Base-by-base conservation (phyloP, 306 rosid genomes). In the Cicer chorassanicum region DNA sequence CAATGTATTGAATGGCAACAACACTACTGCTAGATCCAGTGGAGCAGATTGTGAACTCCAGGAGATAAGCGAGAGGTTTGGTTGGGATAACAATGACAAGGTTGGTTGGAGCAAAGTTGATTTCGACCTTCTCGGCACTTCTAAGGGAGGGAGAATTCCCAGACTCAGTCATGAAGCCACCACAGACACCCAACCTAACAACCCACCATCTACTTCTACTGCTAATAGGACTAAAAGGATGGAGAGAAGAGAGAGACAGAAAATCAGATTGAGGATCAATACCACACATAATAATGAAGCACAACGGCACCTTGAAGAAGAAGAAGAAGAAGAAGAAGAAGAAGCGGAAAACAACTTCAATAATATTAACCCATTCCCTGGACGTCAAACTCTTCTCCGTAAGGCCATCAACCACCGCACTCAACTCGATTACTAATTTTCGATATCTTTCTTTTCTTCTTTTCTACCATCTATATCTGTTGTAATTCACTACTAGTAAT, bases 71-170 rank as follows among this genome's bases (percentile, higher is more conserved):
- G 81, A 91, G 49, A 83, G 88, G 54, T 91, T 91, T 57, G 86
- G 87, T 11, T 89, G 92, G 97, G 97, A 91, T 78, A 62, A 77
- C 60, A 15, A 71, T 0, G 90, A 90, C 68, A 84, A 89, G 19
- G 9, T 38, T 15, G 94, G 84, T 4, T 91, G 92, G 92, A 72
- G 81, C 39, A 76, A 54, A 9, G 79, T 91, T 29, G 71, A 86
- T 6, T 89, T 89, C 59, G 88, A 89, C 79, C 84, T 86, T 42
- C 59, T 89, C 40, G 97, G 97, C 7, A 91, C 97, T 11, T 87
- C 93, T 2, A 79, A 68, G n/a, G 82, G 90, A 0, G 88, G 89
- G 0, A 84, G 97, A 68, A 87, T 89, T 74, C 87, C 87, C 0
- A 88, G 88, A 43, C 3, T 13, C 16, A 15, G 1, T 29, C 36